Evolutionary conservation across 768 basidiomycete genomes (phyloP).

Genomic region (Daedaleopsis sinensis): DNA sequence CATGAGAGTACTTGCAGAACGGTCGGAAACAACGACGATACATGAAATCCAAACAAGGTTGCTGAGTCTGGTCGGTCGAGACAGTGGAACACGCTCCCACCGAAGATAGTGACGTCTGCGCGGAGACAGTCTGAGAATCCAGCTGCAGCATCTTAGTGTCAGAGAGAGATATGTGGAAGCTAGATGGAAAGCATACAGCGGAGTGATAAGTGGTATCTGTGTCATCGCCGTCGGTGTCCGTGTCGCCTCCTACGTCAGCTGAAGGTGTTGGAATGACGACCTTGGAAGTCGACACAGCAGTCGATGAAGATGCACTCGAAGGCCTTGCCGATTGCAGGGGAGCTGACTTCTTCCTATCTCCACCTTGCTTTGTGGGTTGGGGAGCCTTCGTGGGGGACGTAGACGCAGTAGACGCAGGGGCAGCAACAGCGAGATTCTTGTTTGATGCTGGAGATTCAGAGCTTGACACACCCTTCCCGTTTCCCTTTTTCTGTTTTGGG

Average conservation of each 20-base stretch:
- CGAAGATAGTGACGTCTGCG: background rate
- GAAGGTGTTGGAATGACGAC: background rate
- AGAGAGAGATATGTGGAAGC: too few species aligned
- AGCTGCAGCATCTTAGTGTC: too few species aligned
- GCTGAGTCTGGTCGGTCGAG: background rate
- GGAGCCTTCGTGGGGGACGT: too few species aligned
- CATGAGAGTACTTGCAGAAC: conserved; percentile 16
- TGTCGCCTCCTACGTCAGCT: background rate
- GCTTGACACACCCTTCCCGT: background rate
- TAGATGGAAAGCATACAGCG: too few species aligned
- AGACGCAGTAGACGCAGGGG: too few species aligned
- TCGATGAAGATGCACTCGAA: too few species aligned
- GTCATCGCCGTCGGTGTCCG: background rate
- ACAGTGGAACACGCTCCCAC: background rate
- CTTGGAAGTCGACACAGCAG: too few species aligned
- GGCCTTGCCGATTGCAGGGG: too few species aligned
- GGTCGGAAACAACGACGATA: conserved; percentile 6
- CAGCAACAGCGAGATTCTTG: too few species aligned
- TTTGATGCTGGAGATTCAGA: background rate
- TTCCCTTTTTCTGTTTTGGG: background rate
- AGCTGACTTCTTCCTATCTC: too few species aligned
- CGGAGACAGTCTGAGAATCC: background rate
- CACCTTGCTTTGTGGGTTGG: too few species aligned
- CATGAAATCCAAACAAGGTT: conserved; percentile 6
- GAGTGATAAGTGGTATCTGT: conserved; percentile 3